Evolutionary conservation across 768 basidiomycete species (phyloP).

Genomic region (Paxillus ammoniavirescens): DNA sequence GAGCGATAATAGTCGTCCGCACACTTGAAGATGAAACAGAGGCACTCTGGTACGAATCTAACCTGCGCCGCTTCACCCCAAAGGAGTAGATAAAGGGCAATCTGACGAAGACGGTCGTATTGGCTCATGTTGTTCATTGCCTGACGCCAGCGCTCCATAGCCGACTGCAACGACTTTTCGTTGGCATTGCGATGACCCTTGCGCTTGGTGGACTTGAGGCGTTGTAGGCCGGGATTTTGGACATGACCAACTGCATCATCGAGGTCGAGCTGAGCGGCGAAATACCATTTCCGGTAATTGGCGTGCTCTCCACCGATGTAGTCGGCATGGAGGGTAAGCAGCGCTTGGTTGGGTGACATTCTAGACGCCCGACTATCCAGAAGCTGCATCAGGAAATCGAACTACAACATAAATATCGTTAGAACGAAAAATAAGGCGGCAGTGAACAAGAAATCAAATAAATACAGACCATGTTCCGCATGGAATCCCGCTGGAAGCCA

Average conservation of each 20-base stretch:
- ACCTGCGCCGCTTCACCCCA: conserved; percentile 99
- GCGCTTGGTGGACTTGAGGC: conserved; percentile 72
- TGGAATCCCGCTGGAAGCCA: conserved; percentile 93
- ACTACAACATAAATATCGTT: conserved; percentile 42
- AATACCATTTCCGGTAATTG: conserved; percentile 99
- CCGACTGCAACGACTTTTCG: conserved; percentile 72
- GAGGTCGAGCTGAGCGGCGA: conserved; percentile 96
- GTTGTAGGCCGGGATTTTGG: conserved; percentile 87
- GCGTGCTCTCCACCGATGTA: conserved; percentile 98
- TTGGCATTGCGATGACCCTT: conserved; percentile 53
- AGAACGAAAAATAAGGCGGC: conserved; percentile 4
- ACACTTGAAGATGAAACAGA: conserved; percentile 99
- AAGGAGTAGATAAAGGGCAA: conserved; percentile 91
- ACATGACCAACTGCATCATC: conserved; percentile 94
- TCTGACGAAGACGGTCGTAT: conserved; percentile 94
- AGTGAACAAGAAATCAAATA: conserved; percentile 14
- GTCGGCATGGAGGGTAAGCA: conserved; percentile 95
- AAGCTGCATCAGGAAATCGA: conserved; percentile 97
- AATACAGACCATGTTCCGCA: conserved; percentile 86
- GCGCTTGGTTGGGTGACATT: conserved; percentile 94
- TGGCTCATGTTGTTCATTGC: conserved; percentile 99
- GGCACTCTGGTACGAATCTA: conserved; percentile 91
- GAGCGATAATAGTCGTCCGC: conserved; percentile 99
- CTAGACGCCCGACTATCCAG: conserved; percentile 95
- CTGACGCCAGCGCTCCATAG: conserved; percentile 90